phyloP scores from a whole-genome alignment of 306 rosid genomes.

The Cucumis melo region DNA sequence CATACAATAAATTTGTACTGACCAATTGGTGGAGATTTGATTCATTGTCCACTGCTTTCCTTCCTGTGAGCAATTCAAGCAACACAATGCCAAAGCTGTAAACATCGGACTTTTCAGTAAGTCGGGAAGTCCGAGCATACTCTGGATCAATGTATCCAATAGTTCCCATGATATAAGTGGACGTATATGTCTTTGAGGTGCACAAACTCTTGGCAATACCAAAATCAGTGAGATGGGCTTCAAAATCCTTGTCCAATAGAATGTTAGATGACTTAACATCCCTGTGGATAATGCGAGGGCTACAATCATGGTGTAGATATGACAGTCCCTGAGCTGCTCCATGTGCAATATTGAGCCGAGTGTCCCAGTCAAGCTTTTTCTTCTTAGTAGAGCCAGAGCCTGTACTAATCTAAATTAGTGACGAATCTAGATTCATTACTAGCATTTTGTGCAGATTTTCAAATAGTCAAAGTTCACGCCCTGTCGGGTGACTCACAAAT shows the following conservation, averaged over 20 bases:
- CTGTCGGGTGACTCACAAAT: background rate
- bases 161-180: conserved; percentile 85
- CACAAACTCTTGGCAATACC: conserved; percentile 89
- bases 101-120: conserved; percentile 88
- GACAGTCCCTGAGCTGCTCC: conserved; percentile 95
- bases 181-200: conserved; percentile 63
- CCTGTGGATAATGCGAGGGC: conserved; percentile 89
- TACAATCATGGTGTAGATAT: conserved; percentile 84
- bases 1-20: conserved; percentile 4
- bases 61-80: conserved; percentile 83
- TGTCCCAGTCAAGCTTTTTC: conserved; percentile 70
- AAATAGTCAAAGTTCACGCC: background rate
- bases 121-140: conserved; percentile 87
- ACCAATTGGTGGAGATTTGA: conserved; percentile 88
- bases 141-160: conserved; percentile 97
- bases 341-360: conserved; percentile 67
- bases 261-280: conserved; percentile 90
- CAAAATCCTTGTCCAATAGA: conserved; percentile 71
- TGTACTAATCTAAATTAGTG: background rate
- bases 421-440: background rate
- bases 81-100: conserved; percentile 90
- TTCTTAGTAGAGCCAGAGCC: conserved; percentile 29
- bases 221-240: conserved; percentile 82
- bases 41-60: conserved; percentile 85
- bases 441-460: background rate